Base-by-base conservation (phyloP, 306 rosid species). In the Alnus glutinosa region DNA sequence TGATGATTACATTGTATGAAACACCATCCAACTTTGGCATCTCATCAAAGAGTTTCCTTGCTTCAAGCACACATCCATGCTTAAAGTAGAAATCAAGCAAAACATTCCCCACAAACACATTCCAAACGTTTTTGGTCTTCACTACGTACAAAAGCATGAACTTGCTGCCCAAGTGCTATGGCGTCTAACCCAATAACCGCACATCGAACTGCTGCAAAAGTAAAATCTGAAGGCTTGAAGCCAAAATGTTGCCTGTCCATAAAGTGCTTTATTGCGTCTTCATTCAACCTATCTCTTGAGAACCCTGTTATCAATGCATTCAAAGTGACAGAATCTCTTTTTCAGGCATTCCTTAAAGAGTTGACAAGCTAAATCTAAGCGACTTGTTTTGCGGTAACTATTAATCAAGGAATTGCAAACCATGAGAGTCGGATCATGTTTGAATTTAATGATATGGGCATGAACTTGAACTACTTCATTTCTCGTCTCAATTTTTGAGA, bases 21-120 rank as follows among this genome's bases (percentile, higher is more conserved):
- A 90, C 77, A 44, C 97, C 90, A 85, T 94, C 98, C 85, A 92
- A 72, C 80, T 88, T 89, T 2, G 92, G 97, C 97, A 92, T 92
- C 87, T 90, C 94, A 55, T 81, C 32, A 66, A 92, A 92, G 61
- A 90, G 92, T 62, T 73, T 87, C 78, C 84, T 79, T 10, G 88
- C 93, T 66, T 87, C 93, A 47, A 62, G 78, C 71, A 88, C 71
- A 34, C 61, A 74, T 69, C 87, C 90, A 61, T 90, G 93, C 86
- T 94, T 94, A 1, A 94, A 88, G 78, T 94, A 94, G 88, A 88
- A 94, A 78, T 94, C 94, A 9, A 94, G 97, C 86, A 94, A 90
- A 68, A 93, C 93, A 88, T 92, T 92, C 68, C 94, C 97, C 83
- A 92, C 92, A 81, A 94, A 94, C 77, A 94, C 97, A 70, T 92